Evolutionary conservation across 768 basidiomycete genomes (phyloP).

Genomic region (Russula vinacea): DNA sequence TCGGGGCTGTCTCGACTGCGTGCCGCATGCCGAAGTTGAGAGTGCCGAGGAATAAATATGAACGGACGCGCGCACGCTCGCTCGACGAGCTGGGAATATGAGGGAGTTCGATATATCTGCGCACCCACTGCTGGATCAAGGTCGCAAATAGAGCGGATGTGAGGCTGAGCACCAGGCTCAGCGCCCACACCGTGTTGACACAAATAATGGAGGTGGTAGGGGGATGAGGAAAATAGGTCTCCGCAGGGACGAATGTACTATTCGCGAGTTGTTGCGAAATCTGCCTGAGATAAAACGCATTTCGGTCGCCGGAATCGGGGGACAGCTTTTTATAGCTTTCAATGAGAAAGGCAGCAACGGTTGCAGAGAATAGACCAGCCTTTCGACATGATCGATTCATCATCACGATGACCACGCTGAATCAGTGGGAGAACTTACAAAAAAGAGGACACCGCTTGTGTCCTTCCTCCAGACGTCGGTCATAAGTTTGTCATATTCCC

Average conservation of each 20-base stretch:
- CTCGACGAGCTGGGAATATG: conserved; percentile 33
- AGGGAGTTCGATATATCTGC: conserved; percentile 26
- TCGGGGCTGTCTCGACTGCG: conserved; percentile 43
- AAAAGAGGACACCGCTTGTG: conserved; percentile 20
- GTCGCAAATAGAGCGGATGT: conserved; percentile 21
- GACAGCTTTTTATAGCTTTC: conserved; percentile 29
- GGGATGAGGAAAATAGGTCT: not conserved
- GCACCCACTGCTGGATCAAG: conserved; percentile 26
- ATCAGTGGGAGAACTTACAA: conserved; percentile 20
- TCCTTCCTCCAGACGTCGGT: conserved; percentile 26
- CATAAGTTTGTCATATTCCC: conserved; percentile 17
- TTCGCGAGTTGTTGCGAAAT: conserved; percentile 19
- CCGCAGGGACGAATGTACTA: not conserved
- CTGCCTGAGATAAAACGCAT: conserved; percentile 4
- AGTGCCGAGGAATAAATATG: conserved; percentile 40
- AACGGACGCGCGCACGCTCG: conserved; percentile 42
- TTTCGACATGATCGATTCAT: not conserved
- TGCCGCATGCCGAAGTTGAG: conserved; percentile 40
- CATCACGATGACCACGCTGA: not conserved
- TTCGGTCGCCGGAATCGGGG: conserved; percentile 8
- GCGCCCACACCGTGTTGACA: conserved; percentile 25
- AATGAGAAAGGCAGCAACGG: conserved; percentile 28
- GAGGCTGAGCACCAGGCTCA: conserved; percentile 27
- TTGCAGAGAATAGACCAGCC: conserved; percentile 32
- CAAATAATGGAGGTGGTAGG: conserved; percentile 5